Evolutionary conservation across 306 rosid genomes (phyloP), one percentile per base, ranked within the genome.

Genomic region (Pueraria montana): DNA sequence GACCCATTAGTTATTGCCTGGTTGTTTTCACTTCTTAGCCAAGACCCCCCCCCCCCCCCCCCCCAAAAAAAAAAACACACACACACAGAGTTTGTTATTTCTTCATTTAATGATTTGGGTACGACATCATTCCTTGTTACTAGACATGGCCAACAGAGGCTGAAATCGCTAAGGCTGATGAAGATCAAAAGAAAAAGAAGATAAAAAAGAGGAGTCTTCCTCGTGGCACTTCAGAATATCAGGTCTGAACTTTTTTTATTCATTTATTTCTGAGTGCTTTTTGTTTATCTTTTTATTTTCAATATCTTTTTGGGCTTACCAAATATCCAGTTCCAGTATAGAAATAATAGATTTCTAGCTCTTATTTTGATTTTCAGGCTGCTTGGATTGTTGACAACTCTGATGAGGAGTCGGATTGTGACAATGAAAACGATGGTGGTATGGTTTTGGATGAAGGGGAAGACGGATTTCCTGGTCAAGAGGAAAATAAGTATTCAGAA

Each of bases 121-220:
- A 72, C 53, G 61, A 53, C 11, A 20, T 87, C 23, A 17, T 74
- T 87, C 40, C 61, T 74, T 67, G 24, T 73, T 12, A 20, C 52
- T 86, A 96, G 98, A 96, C 99, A 56, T 96, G 99, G 99, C 99
- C 99, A 79, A 94, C 99, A 27, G 97, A 94, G 71, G 95, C 84
- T 71, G 99, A 96, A 84, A 86, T 92, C 38, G 83, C 85, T 1
- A 88, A 89, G 84, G 97, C 97, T 76, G 92, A 87, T 74, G 85
- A 80, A 84, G 88, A 87, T 49, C 80, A 74, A 61, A 91, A 87
- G 72, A 86, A 90, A 88, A 91, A 89, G 72, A 90, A 59, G 91
- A 78, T 42, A 42, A 90, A 80, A 74, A 94, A 75, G 89, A 92
- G 80, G 82, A 50, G 80, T 65, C 92, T 94, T 85, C 97, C 98